Conservation (phyloP, 225 moss, liverwort and hornwort genomes). For the Rhytidiadelphus loreus region DNA sequence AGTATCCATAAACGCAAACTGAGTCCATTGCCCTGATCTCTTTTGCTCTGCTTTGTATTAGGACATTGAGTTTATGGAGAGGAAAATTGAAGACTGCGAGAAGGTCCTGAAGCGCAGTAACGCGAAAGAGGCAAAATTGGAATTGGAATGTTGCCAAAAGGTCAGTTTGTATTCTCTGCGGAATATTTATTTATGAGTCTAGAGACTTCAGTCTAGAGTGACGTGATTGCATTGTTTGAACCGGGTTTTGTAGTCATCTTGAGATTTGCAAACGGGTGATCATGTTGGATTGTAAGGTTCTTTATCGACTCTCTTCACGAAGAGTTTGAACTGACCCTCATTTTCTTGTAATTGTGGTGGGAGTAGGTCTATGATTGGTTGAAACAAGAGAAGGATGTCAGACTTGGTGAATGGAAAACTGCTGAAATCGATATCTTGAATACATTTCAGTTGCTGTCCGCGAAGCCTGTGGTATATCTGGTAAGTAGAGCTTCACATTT, state of each 20-base stretch:
- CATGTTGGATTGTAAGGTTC: neutral
- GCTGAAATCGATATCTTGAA: conserved; percentile 92
- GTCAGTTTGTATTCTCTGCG: conserved; percentile 1
- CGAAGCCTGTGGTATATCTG: conserved; percentile 92
- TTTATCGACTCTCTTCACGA: neutral
- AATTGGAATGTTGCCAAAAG: conserved; percentile 93
- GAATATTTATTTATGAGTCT: neutral
- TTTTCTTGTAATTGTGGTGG: neutral
- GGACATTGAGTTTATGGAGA: conserved; percentile 92
- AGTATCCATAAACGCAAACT: neutral
- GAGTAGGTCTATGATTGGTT: conserved; percentile 76
- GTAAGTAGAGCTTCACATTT: conserved; percentile 15
- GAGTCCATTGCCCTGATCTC: neutral
- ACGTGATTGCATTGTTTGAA: neutral
- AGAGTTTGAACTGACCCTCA: neutral
- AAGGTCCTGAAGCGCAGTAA: conserved; percentile 93
- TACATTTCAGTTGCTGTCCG: conserved; percentile 82
- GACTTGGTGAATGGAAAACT: conserved; percentile 96
- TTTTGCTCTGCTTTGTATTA: neutral
- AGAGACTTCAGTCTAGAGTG: neutral
- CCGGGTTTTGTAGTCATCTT: neutral
- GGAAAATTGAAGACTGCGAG: conserved; percentile 74
- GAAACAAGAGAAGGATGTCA: conserved; percentile 80
- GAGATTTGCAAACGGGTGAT: neutral
- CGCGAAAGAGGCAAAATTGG: conserved; percentile 79